phyloP scores from a whole-genome alignment of 225 moss, liverwort and hornwort genomes.

The Physcomitrium patens region DNA sequence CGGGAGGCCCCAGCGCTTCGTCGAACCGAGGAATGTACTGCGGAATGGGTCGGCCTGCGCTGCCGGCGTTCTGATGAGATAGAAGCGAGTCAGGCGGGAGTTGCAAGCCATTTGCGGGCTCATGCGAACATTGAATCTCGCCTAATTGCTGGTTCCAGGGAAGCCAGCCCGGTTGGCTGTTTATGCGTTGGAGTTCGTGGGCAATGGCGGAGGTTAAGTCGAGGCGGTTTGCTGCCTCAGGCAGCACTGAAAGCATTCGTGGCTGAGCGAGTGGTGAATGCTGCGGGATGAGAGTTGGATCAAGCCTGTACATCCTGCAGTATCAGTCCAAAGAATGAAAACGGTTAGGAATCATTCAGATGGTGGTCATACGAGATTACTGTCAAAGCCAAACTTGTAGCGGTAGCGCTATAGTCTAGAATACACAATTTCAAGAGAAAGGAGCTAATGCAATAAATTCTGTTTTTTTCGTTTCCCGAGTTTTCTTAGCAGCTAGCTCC shows the following conservation, averaged over 20 bases:
- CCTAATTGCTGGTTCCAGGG: conserved; percentile 29
- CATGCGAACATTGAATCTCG: conserved; percentile 11
- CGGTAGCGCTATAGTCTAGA: no score
- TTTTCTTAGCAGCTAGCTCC: no score
- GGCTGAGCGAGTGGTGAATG: conserved; percentile 38
- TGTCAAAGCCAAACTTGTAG: no score
- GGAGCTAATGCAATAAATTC: no score
- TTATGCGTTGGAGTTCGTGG: conserved; percentile 44
- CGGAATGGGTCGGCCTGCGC: conserved; percentile 12
- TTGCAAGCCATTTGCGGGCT: neutral
- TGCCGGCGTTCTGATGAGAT: neutral
- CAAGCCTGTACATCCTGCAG: conserved; percentile 22
- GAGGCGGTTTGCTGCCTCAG: conserved; percentile 25
- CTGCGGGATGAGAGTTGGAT: conserved; percentile 21
- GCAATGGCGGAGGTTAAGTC: conserved; percentile 49
- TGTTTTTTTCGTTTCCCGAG: no score
- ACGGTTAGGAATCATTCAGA: no score
- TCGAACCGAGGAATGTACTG: conserved; percentile 43
- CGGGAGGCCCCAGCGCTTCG: conserved; percentile 15
- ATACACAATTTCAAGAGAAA: no score
- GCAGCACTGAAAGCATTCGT: neutral
- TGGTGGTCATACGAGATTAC: no score
- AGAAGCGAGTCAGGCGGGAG: conserved; percentile 11
- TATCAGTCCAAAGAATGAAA: no score
- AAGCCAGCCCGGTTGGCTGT: conserved; percentile 17